phyloP scores from a whole-genome alignment of 306 rosid species.

The Cajanus cajan region DNA sequence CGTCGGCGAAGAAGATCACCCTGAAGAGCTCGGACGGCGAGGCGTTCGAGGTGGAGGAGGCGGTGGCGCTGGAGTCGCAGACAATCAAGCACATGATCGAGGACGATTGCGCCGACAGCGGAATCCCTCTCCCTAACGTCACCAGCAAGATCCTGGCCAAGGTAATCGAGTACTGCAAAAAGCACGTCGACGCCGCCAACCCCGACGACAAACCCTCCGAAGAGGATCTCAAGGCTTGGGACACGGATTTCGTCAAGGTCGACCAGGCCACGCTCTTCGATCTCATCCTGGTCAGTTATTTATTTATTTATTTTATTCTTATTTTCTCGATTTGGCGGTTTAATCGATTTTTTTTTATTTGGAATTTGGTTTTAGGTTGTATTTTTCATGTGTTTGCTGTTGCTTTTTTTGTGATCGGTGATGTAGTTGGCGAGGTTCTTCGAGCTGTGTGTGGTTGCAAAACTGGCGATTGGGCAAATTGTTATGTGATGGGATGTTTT shows the following conservation, averaged over 20 bases:
- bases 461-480: neutral
- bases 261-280: conserved; percentile 81
- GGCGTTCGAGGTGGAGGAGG: conserved; percentile 69
- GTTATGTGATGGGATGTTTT: neutral
- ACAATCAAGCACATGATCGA: conserved; percentile 77
- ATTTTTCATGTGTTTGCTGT: neutral
- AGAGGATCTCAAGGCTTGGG: conserved; percentile 65
- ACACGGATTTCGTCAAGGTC: conserved; percentile 66
- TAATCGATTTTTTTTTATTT: neutral
- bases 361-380: neutral
- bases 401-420: neutral
- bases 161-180: conserved; percentile 79
- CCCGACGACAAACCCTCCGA: conserved; percentile 54
- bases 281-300: conserved; percentile 58
- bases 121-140: conserved; percentile 77
- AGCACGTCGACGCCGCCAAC: conserved; percentile 51
- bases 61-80: conserved; percentile 76
- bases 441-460: neutral
- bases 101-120: conserved; percentile 65
- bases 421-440: neutral
- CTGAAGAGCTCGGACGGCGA: conserved; percentile 77
- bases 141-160: conserved; percentile 74
- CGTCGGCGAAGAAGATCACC: conserved; percentile 53
- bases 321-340: neutral
- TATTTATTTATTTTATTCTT: too few relatives aligned